Evolutionary conservation across 495 filamentous ascomycete species (phyloP), one percentile per base, ranked within the genome.

Genomic region (Acidiella bohemica): DNA sequence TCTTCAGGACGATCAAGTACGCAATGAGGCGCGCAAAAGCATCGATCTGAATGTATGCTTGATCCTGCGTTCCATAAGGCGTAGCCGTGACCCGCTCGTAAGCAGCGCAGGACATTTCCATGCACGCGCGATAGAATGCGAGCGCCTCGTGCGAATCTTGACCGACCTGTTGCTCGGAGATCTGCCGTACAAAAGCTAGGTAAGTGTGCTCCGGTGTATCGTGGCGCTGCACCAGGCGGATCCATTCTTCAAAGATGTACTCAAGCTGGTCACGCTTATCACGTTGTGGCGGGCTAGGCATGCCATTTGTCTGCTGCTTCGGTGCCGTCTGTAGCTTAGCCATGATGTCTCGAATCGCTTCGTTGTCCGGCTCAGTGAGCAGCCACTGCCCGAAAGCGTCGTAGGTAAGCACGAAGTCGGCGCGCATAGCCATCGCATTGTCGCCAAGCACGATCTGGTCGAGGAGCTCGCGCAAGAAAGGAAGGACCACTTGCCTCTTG

Each of bases 161-260:
- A 50, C 95, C 69, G 12, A 86, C 66, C 24, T 78, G 67, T 45
- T 71, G 68, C 28, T 80, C 67, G 51, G 86, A 76, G 53, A 95
- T 62, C 56, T 95, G 92, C 35, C 78, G 75, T 26, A 96, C 73
- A 60, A 96, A 99, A 1, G 83, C 73, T 6, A 68, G 60, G 37
- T 73, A 67, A 0, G 79, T 70, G 51, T 80, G 83, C 21, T 85
- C 80, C 9, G 73, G 73, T 0, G 76, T 74, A 45, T 73, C 70
- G 8, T 71, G 67, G 34, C 81, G 79, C 58, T 80, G 85, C n/a
- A n/a, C n/a, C 12, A 96, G 70, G 27, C 78, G 74, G 41, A 85
- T 71, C 90, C 90, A 99, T 57, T 96, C 90, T 8, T 79, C 81
- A 56, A 99, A 93, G 29, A 93, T 70, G 53, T 96, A 96, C 51